Percentiles rank a stretch among this genome's conserved stretches.
These are phyloP conservation scores for Aspergillus hiratsukae DNA, from an alignment of 2,329 filamentous ascomycete species.

Conservation along the genomic window DNA sequence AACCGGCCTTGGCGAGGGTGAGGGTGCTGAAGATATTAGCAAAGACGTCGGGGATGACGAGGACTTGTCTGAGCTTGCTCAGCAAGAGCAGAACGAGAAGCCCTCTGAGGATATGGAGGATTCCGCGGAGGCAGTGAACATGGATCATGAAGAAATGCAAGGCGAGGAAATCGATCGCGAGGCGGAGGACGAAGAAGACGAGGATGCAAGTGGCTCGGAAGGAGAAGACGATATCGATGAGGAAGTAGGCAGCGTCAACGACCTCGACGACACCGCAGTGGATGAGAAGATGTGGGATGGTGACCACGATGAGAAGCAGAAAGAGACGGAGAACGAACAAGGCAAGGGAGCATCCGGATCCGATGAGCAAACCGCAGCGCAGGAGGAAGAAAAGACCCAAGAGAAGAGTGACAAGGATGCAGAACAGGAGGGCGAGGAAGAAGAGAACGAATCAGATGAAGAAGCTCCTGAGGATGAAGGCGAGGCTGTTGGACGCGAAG, in stretches of 20 bases:
- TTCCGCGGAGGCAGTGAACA: constrained; percentile 46
- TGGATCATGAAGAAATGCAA: constrained; percentile 82
- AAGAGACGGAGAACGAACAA: constrained; percentile 72
- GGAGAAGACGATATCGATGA: constrained; percentile 74
- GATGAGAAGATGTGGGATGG: constrained; percentile 99
- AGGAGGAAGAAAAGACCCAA: constrained; percentile 47
- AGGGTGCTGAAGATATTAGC: constrained; percentile 95
- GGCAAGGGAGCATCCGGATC: constrained; percentile 47
- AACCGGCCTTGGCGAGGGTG: constrained; percentile 89
- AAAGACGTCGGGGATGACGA: constrained; percentile 95
- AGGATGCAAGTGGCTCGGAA: constrained; percentile 59
- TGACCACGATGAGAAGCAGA: constrained; percentile 60
- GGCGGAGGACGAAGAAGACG: constrained; percentile 44
- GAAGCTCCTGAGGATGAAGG: constrained; percentile 55
- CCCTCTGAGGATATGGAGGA: constrained; percentile 42
- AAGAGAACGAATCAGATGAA: constrained; percentile 49
- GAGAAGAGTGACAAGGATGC: constrained; percentile 40
- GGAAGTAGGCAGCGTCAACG: constrained; percentile 84
- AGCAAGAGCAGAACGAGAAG: constrained; percentile 68
- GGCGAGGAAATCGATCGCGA: constrained; percentile 67
- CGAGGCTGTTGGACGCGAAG: constrained; percentile 59
- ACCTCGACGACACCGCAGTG: constrained; percentile 80
- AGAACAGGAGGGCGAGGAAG: constrained; percentile 51
- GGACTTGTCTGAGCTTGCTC: constrained; percentile 83
- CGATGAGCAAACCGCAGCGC: constrained; percentile 58